Conservation (phyloP, 2,329 filamentous ascomycete genomes). For the Aspergillus amoenus region DNA sequence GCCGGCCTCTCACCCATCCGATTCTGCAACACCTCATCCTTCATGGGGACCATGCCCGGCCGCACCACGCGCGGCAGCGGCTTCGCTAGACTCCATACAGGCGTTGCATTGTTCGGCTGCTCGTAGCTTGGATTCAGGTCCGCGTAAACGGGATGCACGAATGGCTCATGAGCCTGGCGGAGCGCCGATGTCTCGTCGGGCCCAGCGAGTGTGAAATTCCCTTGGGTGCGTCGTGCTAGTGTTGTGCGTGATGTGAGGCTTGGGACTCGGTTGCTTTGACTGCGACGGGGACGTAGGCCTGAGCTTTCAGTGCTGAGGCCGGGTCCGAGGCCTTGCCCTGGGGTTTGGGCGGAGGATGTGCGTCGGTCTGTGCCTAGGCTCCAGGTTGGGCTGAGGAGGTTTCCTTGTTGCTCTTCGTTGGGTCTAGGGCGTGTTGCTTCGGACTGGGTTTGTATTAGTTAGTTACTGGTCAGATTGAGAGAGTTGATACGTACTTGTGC, state of each 20-base stretch:
- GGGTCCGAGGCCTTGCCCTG: neutral
- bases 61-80: constrained; percentile 55
- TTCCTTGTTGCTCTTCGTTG: constrained; percentile 2
- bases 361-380: neutral
- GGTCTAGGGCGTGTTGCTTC: constrained; percentile 4
- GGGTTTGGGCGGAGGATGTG: neutral
- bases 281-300: constrained; percentile 23
- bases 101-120: constrained; percentile 49
- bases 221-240: constrained; percentile 29
- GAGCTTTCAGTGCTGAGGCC: neutral
- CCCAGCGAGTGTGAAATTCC: constrained; percentile 33
- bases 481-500: neutral
- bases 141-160: constrained; percentile 55
- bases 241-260: constrained; percentile 28
- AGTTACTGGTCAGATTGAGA: too few relatives aligned
- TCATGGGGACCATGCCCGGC: constrained; percentile 53
- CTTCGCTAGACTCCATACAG: constrained; percentile 56
- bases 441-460: too few relatives aligned
- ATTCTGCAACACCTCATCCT: constrained; percentile 37
- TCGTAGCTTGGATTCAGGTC: constrained; percentile 57
- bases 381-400: neutral
- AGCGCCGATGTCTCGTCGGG: constrained; percentile 33
- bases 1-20: constrained; percentile 26
- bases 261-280: constrained; percentile 18
- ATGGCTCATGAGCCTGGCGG: constrained; percentile 40